Percentiles rank a stretch among this genome's conserved stretches.
Conservation (phyloP, 805 yeast genomes). For the Saturnispora gosingensis region DNA sequence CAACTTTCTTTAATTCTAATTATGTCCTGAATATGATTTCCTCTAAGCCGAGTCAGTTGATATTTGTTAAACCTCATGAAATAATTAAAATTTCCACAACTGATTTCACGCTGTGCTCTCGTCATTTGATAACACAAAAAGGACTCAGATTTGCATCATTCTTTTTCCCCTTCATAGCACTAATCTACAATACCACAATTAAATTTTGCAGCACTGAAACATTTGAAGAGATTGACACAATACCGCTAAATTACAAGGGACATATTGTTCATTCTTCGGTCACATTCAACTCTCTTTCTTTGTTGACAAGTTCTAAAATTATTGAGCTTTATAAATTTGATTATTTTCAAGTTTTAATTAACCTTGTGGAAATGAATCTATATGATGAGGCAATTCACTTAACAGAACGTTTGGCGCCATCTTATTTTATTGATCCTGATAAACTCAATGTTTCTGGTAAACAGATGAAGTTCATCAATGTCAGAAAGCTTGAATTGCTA, state of each 20-base stretch:
- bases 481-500: constrained; percentile 36
- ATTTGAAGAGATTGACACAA: constrained; percentile 28
- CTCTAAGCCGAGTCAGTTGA: constrained; percentile 13
- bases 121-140: constrained; percentile 11
- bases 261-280: constrained; percentile 16
- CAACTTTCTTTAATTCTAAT: background rate
- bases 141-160: constrained; percentile 23
- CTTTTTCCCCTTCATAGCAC: constrained; percentile 33
- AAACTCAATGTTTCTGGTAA: constrained; percentile 13
- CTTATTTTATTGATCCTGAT: constrained; percentile 13
- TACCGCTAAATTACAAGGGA: constrained; percentile 11
- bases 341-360: constrained; percentile 17
- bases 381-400: constrained; percentile 38
- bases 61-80: constrained; percentile 20
- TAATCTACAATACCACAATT: constrained; percentile 23
- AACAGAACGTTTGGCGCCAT: constrained; percentile 26
- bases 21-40: background rate
- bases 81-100: constrained; percentile 17
- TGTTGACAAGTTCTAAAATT: constrained; percentile 23
- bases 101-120: constrained; percentile 6
- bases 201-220: constrained; percentile 32
- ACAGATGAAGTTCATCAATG: constrained; percentile 26
- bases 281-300: constrained; percentile 21
- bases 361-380: constrained; percentile 22
- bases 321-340: constrained; percentile 19